Base-by-base conservation (phyloP, 257 asterid genomes). In the Paulownia fortunei region DNA sequence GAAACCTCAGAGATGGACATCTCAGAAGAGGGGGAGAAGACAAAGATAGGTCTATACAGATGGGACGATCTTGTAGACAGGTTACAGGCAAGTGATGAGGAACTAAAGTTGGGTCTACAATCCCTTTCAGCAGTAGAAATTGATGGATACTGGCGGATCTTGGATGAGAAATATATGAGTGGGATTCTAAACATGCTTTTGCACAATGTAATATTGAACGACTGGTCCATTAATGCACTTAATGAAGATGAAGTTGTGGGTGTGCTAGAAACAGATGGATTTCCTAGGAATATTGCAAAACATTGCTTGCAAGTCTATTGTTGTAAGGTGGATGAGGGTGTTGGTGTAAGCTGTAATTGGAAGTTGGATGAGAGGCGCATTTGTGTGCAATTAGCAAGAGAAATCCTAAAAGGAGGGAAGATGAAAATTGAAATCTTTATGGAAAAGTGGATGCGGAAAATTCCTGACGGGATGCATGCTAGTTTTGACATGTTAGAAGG, bases 41-140 rank as follows among this genome's bases (percentile, higher is more conserved):
- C 64, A 23, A 32, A 59, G 15, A 60, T 59, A 68, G 91, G 91
- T 55, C 76, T 91, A 9, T 95, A 91, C 86, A 80, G 84, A 79
- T 93, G 98, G 99, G 84, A 83, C 8, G 92, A 95, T 85, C 97
- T 95, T 46, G 89, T 88, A 56, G 85, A 86, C 34, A 87, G 74
- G 79, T 80, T 93, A 69, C 99, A 92, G 75, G 98, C 98, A 55
- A 93, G 99, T 80, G 93, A 95, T 52, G 85, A 63, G 86, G 97
- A 95, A 80, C 75, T 95, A 73, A 82, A 87, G 77, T 65, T 83
- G 74, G 93, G 91, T 46, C 87, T 95, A 69, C 84, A 84, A 46
- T 82, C 91, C 82, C 74, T 93, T 58, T 84, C 84, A 6, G 94
- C 99, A 6, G 79, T 91, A 52, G 97, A 93, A 86, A 89, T 93